phyloP scores from a whole-genome alignment of 2,329 filamentous ascomycete species.

The Tolypocladium tropicale region DNA sequence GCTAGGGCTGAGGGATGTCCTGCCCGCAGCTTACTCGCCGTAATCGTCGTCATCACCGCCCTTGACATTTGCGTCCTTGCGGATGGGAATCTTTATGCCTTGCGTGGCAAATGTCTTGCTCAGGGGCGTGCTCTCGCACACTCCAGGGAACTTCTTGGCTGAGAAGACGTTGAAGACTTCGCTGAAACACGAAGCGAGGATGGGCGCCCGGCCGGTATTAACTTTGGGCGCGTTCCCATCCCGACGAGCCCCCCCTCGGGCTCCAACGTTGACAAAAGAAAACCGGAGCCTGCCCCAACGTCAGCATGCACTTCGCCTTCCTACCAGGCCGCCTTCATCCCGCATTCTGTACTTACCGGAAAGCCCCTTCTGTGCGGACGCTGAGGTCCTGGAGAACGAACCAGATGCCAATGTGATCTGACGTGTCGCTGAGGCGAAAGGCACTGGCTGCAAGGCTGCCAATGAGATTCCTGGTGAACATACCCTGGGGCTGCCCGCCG shows the following conservation, averaged over 20 bases:
- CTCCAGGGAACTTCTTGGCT: conserved; percentile 96
- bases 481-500: conserved; percentile 54
- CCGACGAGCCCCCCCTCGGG: conserved; percentile 25
- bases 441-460: conserved; percentile 85
- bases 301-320: conserved; percentile 7
- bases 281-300: conserved; percentile 42
- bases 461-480: conserved; percentile 93
- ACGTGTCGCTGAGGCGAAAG: conserved; percentile 67
- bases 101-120: conserved; percentile 91
- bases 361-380: conserved; percentile 83
- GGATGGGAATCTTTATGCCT: conserved; percentile 92
- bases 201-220: conserved; percentile 67
- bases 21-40: conserved; percentile 13
- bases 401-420: conserved; percentile 83
- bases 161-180: conserved; percentile 89
- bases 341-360: conserved; percentile 49
- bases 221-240: conserved; percentile 36
- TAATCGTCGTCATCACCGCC: conserved; percentile 43
- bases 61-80: conserved; percentile 63
- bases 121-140: conserved; percentile 83
- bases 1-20: background rate
- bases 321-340: background rate
- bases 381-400: conserved; percentile 94
- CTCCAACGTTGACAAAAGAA: conserved; percentile 77
- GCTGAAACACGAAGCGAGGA: conserved; percentile 78